These are phyloP conservation scores for Fusarium fujikuroi DNA, from an alignment of 2,329 filamentous ascomycete species.

Conservation along the genomic window DNA sequence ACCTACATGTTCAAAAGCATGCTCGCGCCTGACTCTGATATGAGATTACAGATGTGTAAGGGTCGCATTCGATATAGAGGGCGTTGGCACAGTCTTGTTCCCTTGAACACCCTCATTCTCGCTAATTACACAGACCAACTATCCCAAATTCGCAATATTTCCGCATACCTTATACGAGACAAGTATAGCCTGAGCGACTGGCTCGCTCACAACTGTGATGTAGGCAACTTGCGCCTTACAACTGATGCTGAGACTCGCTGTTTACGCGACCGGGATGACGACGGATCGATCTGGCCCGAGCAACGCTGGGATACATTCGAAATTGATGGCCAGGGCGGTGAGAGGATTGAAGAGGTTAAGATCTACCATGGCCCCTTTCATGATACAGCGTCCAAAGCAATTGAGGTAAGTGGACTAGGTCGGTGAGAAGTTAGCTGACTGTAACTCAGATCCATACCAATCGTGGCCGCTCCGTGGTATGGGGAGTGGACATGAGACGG, in stretches of 20 bases:
- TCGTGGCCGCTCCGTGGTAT: neutral
- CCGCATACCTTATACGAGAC: neutral
- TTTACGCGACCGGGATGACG: rapidly evolving
- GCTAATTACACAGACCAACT: rapidly evolving
- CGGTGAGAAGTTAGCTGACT: no score
- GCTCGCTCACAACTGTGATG: neutral
- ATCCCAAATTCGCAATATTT: neutral
- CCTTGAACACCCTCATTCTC: rapidly evolving
- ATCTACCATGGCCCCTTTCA: neutral
- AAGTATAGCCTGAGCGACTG: no score
- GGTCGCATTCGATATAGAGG: no score
- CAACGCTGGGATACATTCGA: neutral
- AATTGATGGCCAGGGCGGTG: rapidly evolving
- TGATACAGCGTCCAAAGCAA: neutral
- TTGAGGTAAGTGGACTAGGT: neutral
- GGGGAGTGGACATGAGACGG: neutral
- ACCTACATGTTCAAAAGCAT: neutral
- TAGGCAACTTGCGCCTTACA: neutral
- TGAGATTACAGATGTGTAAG: no score
- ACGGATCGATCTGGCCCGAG: neutral
- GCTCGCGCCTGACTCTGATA: no score
- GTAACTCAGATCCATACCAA: neutral
- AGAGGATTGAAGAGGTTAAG: rapidly evolving
- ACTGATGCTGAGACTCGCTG: rapidly evolving
- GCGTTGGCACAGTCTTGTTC: neutral